Percentiles rank a stretch among this genome's conserved stretches.
Conservation (phyloP, 2,329 filamentous ascomycete species). For the Xylaria sp. region DNA sequence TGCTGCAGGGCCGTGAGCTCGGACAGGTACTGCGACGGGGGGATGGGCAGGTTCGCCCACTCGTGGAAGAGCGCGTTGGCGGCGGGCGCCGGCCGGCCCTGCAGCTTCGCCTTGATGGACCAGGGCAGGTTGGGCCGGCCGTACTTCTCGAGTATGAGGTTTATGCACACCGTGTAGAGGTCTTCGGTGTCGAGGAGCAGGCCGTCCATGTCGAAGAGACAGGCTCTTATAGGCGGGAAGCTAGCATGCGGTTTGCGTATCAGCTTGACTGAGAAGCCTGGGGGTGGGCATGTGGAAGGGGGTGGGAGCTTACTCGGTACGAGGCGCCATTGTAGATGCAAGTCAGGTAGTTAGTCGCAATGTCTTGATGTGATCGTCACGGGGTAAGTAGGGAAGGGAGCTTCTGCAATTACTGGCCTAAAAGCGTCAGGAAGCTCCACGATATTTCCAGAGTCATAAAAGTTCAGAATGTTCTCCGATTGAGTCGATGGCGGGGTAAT, state of each 20-base stretch:
- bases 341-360: background rate
- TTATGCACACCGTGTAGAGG: constrained; percentile 80
- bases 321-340: constrained; percentile 43
- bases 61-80: constrained; percentile 63
- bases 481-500: constrained; percentile 24
- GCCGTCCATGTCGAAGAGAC: constrained; percentile 98
- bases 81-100: constrained; percentile 58
- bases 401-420: no score
- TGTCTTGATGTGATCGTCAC: background rate
- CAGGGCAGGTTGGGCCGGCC: constrained; percentile 78
- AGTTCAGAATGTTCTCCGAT: background rate
- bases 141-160: constrained; percentile 78
- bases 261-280: constrained; percentile 6
- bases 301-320: constrained; percentile 45
- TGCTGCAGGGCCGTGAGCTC: constrained; percentile 66
- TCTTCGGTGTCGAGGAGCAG: constrained; percentile 94
- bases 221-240: constrained; percentile 81
- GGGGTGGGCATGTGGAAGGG: background rate
- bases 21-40: constrained; percentile 65
- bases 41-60: constrained; percentile 86
- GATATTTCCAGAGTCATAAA: no score
- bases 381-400: background rate
- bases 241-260: constrained; percentile 44
- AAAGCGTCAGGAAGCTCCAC: no score
- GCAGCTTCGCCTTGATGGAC: constrained; percentile 88